A percentile compares a stretch with the other conserved stretches of the same genome.
Conservation (phyloP, 2,329 filamentous ascomycete genomes). For the Cordyceps pruinosa region DNA sequence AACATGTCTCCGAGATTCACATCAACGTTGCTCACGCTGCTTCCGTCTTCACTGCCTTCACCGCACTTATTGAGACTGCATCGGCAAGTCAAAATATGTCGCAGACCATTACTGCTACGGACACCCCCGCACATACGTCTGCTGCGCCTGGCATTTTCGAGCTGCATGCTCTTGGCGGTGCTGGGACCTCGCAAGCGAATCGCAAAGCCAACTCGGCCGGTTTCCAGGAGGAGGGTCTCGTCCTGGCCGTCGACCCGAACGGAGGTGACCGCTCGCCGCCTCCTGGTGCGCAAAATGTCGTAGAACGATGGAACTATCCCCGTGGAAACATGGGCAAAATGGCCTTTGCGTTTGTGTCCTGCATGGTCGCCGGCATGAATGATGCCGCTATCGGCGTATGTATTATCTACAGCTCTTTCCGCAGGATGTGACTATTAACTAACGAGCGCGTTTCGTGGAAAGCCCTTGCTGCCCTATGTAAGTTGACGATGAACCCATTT, state of each 20-base stretch:
- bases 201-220: background rate
- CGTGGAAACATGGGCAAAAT: constrained; percentile 26
- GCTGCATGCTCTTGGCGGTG: background rate
- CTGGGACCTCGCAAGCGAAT: background rate
- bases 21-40: background rate
- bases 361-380: constrained; percentile 55
- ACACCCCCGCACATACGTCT: background rate
- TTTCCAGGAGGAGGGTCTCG: background rate
- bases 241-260: background rate
- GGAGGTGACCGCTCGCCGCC: constrained; percentile 16
- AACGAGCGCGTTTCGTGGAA: constrained; percentile 20
- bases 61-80: background rate
- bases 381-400: constrained; percentile 54
- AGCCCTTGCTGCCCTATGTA: constrained; percentile 36
- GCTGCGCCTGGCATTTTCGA: background rate
- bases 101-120: background rate
- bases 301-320: constrained; percentile 32
- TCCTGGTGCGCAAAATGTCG: constrained; percentile 20
- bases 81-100: background rate
- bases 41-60: background rate
- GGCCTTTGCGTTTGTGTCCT: constrained; percentile 46
- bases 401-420: background rate
- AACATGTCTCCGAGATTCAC: too few relatives aligned
- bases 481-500: constrained; percentile 6
- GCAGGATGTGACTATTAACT: background rate